Conservation (phyloP, 495 filamentous ascomycete species). For the Achaetomiella virescens region DNA sequence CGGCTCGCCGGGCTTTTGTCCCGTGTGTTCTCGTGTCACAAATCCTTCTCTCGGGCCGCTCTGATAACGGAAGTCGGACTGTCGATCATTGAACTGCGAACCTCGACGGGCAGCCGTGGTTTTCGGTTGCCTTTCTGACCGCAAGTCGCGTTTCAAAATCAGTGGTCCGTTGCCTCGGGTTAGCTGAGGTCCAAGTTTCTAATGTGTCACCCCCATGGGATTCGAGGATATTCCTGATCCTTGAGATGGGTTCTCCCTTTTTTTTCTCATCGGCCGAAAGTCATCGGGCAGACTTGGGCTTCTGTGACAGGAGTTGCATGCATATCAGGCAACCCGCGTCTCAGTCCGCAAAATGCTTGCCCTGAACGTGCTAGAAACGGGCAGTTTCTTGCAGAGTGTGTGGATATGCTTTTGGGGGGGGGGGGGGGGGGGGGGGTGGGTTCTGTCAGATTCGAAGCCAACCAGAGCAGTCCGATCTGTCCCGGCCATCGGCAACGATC, state of each 20-base stretch:
- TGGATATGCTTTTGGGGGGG: no score
- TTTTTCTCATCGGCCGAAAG: conserved; percentile 5
- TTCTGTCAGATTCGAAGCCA: no score
- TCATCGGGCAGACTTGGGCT: conserved; percentile 11
- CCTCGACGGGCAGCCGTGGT: background rate
- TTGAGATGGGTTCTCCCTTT: background rate
- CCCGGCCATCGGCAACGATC: conserved; percentile 5
- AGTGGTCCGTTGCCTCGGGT: background rate
- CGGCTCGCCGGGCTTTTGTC: background rate
- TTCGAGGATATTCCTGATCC: background rate
- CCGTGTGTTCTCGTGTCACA: background rate
- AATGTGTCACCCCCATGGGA: background rate
- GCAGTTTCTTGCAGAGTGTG: background rate
- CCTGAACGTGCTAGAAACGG: background rate
- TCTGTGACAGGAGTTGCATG: conserved; percentile 9
- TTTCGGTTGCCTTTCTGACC: background rate
- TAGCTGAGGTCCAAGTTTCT: background rate
- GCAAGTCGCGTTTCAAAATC: background rate
- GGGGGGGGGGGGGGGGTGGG: no score
- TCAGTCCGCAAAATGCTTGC: background rate
- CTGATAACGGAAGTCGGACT: background rate
- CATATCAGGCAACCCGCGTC: conserved; percentile 1
- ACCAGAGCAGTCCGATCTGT: background rate
- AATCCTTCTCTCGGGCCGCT: background rate
- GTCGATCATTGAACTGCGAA: background rate